phyloP scores from a whole-genome alignment of 2,329 filamentous ascomycete genomes.

The Aureobasidium sp. region DNA sequence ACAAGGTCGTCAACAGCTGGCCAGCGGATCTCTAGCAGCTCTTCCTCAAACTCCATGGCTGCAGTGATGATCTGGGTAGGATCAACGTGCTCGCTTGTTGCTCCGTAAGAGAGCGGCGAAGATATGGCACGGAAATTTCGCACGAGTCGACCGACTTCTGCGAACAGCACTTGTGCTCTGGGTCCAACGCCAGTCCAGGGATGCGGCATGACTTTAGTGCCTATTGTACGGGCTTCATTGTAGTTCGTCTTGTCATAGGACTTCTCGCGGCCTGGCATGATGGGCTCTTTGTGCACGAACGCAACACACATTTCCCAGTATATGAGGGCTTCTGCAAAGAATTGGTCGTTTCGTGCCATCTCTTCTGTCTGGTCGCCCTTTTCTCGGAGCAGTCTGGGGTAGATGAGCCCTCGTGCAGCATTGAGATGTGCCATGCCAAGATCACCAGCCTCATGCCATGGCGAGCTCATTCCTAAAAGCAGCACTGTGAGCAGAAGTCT shows the following conservation, averaged over 20 bases:
- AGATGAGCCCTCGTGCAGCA: slow-evolving; percentile 35
- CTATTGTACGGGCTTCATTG: background rate
- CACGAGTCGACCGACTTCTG: slow-evolving; percentile 34
- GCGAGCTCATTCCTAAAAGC: slow-evolving; percentile 51
- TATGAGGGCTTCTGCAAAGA: slow-evolving; percentile 48
- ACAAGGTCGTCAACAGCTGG: slow-evolving; percentile 40
- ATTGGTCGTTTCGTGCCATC: slow-evolving; percentile 32
- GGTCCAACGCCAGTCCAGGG: slow-evolving; percentile 43
- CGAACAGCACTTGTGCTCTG: slow-evolving; percentile 36
- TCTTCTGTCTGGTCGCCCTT: slow-evolving; percentile 22
- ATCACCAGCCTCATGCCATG: slow-evolving; percentile 50
- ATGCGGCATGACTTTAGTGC: slow-evolving; percentile 25
- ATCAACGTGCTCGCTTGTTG: slow-evolving; percentile 15
- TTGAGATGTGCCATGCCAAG: slow-evolving; percentile 47
- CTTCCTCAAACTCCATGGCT: slow-evolving; percentile 38
- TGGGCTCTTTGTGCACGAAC: slow-evolving; percentile 39
- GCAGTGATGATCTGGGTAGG: slow-evolving; percentile 19
- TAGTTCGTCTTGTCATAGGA: slow-evolving; percentile 18
- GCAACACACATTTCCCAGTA: slow-evolving; percentile 53
- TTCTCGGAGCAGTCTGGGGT: slow-evolving; percentile 34
- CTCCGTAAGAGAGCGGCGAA: background rate
- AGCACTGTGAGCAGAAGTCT: slow-evolving; percentile 44
- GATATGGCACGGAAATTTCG: slow-evolving; percentile 14
- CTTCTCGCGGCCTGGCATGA: slow-evolving; percentile 2
- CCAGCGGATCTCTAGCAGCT: slow-evolving; percentile 39